Conservation (phyloP, 2,329 filamentous ascomycete genomes). For the Fusarium miscanthi region DNA sequence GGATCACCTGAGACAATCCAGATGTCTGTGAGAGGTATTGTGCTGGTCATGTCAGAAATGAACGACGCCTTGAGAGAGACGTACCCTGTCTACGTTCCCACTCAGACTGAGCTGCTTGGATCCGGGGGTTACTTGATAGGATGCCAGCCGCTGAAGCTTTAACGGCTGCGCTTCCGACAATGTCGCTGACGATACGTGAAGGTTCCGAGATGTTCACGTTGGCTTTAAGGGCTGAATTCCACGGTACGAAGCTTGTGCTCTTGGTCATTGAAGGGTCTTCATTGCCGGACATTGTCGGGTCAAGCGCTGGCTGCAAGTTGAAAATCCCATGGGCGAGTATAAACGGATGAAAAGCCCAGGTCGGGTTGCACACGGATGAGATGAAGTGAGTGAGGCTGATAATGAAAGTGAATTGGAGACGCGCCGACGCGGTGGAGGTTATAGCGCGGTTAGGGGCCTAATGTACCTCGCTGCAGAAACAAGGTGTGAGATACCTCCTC, state of each 20-base stretch:
- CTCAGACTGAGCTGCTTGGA: constrained; percentile 45
- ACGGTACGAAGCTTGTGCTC: constrained; percentile 31
- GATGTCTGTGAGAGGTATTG: constrained; percentile 1
- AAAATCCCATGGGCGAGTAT: not conserved
- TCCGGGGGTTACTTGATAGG: constrained; percentile 36
- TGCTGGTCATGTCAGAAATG: constrained; percentile 19
- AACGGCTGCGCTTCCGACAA: not conserved
- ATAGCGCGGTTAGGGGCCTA: not conserved
- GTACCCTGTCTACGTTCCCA: constrained; percentile 44
- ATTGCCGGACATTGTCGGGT: not conserved
- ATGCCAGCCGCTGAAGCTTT: constrained; percentile 5
- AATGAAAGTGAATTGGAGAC: constrained; percentile 5
- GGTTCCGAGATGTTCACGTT: constrained; percentile 20
- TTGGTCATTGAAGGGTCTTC: constrained; percentile 29
- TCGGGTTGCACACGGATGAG: not conserved
- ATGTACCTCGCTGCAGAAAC: constrained; percentile 13
- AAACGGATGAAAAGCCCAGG: not conserved
- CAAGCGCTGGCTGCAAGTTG: constrained; percentile 10
- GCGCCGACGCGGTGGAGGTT: constrained; percentile 37
- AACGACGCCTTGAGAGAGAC: not conserved
- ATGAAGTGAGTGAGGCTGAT: constrained; percentile 4
- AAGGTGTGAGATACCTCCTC: constrained; percentile 20
- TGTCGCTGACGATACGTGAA: constrained; percentile 42
- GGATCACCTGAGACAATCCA: not conserved
- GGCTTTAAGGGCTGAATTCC: constrained; percentile 22